phyloP scores from a whole-genome alignment of 2,329 filamentous ascomycete species.

The Fusarium sp. region DNA sequence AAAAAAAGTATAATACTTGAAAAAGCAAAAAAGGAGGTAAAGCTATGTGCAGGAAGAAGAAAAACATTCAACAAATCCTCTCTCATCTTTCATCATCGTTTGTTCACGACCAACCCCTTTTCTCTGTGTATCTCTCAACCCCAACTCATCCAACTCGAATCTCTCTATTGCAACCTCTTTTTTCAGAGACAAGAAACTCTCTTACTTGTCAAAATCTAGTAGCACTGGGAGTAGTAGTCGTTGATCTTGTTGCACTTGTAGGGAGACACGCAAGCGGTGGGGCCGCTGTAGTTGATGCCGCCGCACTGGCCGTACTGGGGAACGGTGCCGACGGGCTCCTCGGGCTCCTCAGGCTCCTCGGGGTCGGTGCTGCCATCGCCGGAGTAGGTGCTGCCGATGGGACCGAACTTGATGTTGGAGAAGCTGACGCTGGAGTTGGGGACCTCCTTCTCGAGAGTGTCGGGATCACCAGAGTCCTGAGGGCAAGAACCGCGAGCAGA shows the following conservation, averaged over 20 bases:
- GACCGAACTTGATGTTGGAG: conserved; percentile 66
- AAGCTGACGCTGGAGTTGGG: conserved; percentile 61
- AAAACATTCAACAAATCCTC: conserved; percentile 16
- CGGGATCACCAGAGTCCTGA: conserved; percentile 59
- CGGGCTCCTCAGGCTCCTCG: conserved; percentile 6
- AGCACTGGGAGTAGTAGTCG: conserved; percentile 30
- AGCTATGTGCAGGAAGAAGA: conserved; percentile 29
- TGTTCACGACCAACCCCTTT: background rate
- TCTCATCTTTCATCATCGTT: conserved; percentile 1
- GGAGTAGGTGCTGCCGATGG: conserved; percentile 61
- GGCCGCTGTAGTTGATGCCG: conserved; percentile 18
- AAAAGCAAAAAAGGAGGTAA: conserved; percentile 15
- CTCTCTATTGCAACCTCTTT: background rate
- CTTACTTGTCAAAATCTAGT: conserved; percentile 33
- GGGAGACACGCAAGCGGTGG: conserved; percentile 17
- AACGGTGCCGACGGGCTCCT: conserved; percentile 29
- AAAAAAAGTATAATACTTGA: conserved; percentile 21
- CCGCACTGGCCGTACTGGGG: conserved; percentile 28
- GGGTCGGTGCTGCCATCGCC: background rate
- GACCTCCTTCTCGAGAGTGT: conserved; percentile 55
- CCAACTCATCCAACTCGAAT: background rate
- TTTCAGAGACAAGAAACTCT: background rate
- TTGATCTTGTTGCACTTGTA: conserved; percentile 25
- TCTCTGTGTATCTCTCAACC: background rate
- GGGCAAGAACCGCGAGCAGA: conserved; percentile 63